A percentile compares a stretch with the other conserved stretches of the same genome.
Conservation (phyloP, 2,329 filamentous ascomycete species). For the Aspergillus versicolor region DNA sequence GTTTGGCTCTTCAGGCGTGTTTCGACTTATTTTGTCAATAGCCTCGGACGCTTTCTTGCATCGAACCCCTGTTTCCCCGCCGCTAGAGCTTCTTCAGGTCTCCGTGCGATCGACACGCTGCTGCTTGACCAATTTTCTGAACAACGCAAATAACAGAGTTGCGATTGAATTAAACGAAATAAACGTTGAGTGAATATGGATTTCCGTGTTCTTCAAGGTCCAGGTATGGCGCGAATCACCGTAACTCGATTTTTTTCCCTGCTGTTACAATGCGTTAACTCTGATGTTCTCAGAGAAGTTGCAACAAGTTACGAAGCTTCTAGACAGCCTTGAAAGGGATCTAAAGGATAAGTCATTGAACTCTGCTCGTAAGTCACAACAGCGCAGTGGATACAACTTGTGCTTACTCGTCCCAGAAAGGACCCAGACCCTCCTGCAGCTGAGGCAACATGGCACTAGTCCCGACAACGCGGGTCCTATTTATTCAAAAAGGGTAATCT, state of each 20-base stretch:
- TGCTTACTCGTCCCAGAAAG: constrained; percentile 27
- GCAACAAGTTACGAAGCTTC: constrained; percentile 63
- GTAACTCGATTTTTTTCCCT: background rate
- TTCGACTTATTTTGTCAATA: background rate
- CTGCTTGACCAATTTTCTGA: background rate
- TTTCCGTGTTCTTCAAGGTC: constrained; percentile 23
- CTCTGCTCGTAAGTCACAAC: constrained; percentile 55
- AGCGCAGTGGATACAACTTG: background rate
- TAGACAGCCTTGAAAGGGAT: constrained; percentile 63
- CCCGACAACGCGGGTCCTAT: constrained; percentile 74
- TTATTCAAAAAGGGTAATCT: constrained; percentile 70
- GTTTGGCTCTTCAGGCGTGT: background rate
- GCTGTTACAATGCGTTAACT: background rate
- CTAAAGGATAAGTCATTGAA: constrained; percentile 59
- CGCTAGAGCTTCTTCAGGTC: background rate
- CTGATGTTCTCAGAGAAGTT: constrained; percentile 58
- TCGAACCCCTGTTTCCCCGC: background rate
- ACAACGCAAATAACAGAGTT: background rate
- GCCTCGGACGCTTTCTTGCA: background rate
- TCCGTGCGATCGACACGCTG: background rate
- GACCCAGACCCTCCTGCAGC: constrained; percentile 52
- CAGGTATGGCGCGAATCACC: constrained; percentile 22
- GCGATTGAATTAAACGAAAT: background rate
- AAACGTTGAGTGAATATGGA: constrained; percentile 21
- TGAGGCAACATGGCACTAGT: constrained; percentile 78